Percentiles rank a stretch among this genome's conserved stretches.
phyloP scores from a whole-genome alignment of 257 asterid species.

The Solanum chiquidenum region DNA sequence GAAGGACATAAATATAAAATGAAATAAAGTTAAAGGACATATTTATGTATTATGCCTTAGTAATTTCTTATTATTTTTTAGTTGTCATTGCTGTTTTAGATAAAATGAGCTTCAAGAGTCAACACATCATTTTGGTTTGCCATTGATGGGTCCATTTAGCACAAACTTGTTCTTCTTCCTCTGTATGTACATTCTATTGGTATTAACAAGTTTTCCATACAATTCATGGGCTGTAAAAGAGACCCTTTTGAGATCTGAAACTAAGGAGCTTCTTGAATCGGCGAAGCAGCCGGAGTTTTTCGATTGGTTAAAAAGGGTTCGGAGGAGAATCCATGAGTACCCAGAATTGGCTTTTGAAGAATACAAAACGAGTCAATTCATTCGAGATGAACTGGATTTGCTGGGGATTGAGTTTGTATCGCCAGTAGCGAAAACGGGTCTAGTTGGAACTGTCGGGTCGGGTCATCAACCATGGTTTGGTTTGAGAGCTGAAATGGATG shows the following conservation, averaged over 20 bases:
- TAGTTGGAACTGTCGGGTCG: slow-evolving; percentile 72
- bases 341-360: slow-evolving; percentile 79
- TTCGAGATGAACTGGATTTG: slow-evolving; percentile 62
- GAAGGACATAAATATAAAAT: no score
- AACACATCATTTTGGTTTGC: neutral
- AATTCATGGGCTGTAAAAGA: neutral
- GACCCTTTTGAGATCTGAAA: neutral
- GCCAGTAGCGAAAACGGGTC: slow-evolving; percentile 73
- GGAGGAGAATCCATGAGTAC: slow-evolving; percentile 68
- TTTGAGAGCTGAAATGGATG: slow-evolving; percentile 96
- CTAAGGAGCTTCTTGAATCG: slow-evolving; percentile 43
- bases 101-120: no score
- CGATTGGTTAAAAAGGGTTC: slow-evolving; percentile 54
- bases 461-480: slow-evolving; percentile 58
- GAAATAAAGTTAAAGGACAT: no score
- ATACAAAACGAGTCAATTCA: slow-evolving; percentile 57
- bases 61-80: no score
- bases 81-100: no score
- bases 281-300: slow-evolving; percentile 45
- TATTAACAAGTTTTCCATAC: neutral
- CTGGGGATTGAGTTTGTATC: slow-evolving; percentile 56
- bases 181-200: neutral
- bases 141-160: neutral
- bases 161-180: neutral
- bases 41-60: no score